Conservation (phyloP, 306 rosid genomes). For the Albizia julibrissin region DNA sequence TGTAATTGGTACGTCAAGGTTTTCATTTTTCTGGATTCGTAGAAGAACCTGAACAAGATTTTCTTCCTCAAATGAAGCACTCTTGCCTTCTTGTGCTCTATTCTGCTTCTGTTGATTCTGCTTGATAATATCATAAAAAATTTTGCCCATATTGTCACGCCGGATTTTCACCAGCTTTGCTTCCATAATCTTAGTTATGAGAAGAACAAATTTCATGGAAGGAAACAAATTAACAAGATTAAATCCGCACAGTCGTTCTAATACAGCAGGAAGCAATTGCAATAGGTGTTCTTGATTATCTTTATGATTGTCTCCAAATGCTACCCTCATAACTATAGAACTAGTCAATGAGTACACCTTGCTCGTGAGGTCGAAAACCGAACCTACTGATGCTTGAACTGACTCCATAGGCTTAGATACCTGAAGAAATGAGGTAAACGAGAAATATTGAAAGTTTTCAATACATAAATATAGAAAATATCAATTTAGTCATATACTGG, state of each 20-base stretch:
- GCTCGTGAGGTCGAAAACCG: constrained; percentile 26
- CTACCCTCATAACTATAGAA: neutral
- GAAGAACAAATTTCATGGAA: neutral
- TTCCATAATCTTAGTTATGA: neutral
- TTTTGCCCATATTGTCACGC: neutral
- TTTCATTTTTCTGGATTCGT: constrained; percentile 2
- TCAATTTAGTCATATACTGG: neutral
- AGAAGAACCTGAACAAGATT: neutral
- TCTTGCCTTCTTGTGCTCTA: neutral
- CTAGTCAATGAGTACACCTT: neutral
- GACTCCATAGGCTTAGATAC: neutral
- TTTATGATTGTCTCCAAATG: neutral
- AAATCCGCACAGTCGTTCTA: neutral
- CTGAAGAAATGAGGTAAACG: neutral
- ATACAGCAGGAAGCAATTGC: neutral
- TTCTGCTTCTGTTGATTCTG: neutral
- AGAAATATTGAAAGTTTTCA: neutral
- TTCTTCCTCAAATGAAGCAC: neutral
- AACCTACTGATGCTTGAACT: constrained; percentile 9
- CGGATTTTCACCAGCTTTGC: neutral
- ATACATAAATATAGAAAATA: neutral
- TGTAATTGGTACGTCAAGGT: constrained; percentile 16
- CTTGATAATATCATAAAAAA: neutral
- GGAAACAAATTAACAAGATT: constrained; percentile 12
- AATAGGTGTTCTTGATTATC: neutral